Conservation (phyloP, 2,329 filamentous ascomycete species). For the Daldinia sp. region DNA sequence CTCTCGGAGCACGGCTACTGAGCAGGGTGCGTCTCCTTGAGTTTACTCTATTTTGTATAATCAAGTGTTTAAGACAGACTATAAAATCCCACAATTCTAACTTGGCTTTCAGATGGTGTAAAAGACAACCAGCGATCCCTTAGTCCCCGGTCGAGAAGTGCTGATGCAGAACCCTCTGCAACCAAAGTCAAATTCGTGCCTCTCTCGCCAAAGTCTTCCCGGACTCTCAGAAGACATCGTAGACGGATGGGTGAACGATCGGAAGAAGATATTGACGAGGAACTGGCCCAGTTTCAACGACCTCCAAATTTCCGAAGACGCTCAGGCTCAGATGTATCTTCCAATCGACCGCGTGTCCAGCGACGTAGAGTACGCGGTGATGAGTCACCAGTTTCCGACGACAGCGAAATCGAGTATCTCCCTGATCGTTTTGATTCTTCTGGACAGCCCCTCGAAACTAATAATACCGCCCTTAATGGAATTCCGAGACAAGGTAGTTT, state of each 20-base stretch:
- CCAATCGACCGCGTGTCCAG: slow-evolving; percentile 30
- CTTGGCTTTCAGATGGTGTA: slow-evolving; percentile 44
- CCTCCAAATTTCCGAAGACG: slow-evolving; percentile 36
- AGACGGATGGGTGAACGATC: slow-evolving; percentile 33
- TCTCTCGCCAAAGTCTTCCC: slow-evolving; percentile 51
- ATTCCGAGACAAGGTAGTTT: slow-evolving; percentile 41
- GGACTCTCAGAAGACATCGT: slow-evolving; percentile 47
- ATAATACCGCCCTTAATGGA: slow-evolving; percentile 15
- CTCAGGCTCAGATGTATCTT: slow-evolving; percentile 45
- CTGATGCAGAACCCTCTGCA: slow-evolving; percentile 21
- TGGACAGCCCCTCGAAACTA: slow-evolving; percentile 43
- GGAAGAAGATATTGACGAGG: slow-evolving; percentile 16
- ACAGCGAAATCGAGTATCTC: slow-evolving; percentile 48
- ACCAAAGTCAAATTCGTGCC: slow-evolving; percentile 49
- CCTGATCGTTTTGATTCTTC: slow-evolving; percentile 51
- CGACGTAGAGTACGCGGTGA: slow-evolving; percentile 28
- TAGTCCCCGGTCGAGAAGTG: slow-evolving; percentile 21
- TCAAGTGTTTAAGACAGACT: not conserved
- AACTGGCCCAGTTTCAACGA: slow-evolving; percentile 6
- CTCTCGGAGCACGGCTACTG: slow-evolving; percentile 49
- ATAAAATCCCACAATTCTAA: slow-evolving; percentile 22
- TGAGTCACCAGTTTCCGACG: slow-evolving; percentile 37
- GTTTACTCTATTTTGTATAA: slow-evolving; percentile 35
- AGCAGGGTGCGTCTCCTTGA: slow-evolving; percentile 53
- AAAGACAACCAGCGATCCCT: slow-evolving; percentile 24